These are phyloP conservation scores for Geotrichum fermentans DNA, from an alignment of 1,139 yeast species.

Conservation along the genomic window DNA sequence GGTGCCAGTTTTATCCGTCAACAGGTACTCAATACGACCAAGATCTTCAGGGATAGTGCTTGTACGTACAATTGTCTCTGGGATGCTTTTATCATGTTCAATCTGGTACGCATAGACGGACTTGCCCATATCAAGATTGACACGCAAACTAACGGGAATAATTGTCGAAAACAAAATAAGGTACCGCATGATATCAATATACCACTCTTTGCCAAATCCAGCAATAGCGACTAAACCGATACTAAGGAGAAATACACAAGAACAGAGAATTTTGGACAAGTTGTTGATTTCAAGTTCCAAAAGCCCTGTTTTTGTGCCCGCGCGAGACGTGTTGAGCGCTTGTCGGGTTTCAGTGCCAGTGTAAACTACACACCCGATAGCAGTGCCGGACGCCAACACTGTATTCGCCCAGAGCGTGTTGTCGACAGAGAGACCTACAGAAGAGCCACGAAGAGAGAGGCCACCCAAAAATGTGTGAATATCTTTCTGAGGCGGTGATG, in stretches of 20 bases:
- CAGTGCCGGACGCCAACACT: constrained; percentile 88
- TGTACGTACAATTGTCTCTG: constrained; percentile 88
- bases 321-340: constrained; percentile 82
- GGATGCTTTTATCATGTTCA: constrained; percentile 75
- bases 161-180: constrained; percentile 88
- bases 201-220: constrained; percentile 78
- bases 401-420: constrained; percentile 98
- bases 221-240: constrained; percentile 71
- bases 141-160: constrained; percentile 92
- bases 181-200: constrained; percentile 85
- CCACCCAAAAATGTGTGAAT: constrained; percentile 80
- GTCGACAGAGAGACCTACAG: constrained; percentile 73
- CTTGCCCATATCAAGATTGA: constrained; percentile 90
- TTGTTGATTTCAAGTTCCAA: constrained; percentile 86
- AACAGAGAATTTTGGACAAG: constrained; percentile 81
- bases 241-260: constrained; percentile 75
- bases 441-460: constrained; percentile 50
- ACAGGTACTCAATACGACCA: constrained; percentile 87
- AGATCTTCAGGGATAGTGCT: constrained; percentile 97
- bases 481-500: constrained; percentile 74
- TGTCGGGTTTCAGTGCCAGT: constrained; percentile 94
- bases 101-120: constrained; percentile 94
- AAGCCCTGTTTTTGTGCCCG: constrained; percentile 88
- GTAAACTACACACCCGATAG: constrained; percentile 79
- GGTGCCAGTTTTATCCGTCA: constrained; percentile 96